Evolutionary conservation across 2,329 filamentous ascomycete species (phyloP), one percentile per base, ranked within the genome.

Genomic region (Exophiala mesophila): DNA sequence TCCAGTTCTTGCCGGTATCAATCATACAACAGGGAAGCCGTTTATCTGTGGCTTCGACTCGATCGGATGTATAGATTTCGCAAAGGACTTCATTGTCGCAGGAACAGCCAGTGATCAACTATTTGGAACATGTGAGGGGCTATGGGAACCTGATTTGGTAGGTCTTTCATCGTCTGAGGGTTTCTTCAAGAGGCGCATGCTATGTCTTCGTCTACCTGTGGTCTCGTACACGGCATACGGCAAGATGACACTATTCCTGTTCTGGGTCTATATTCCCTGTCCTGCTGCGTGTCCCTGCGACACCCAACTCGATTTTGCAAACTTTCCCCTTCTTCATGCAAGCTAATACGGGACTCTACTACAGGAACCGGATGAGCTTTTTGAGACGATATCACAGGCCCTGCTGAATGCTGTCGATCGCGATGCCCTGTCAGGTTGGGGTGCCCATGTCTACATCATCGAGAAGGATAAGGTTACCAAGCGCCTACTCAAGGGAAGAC

Each of bases 401-500:
- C 77, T 98, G 47, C 77, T 98, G 57, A 97, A 94, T 68, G 92
- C 92, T 47, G 87, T 97, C 45, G 92, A 98, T 69, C 80, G 92
- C 71, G 92, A 98, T 69, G 92, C 92, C 39, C 76, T 98, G 52
- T 96, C 90, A 26, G 92, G 92, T 54, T 97, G 92, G 92, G 92
- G 92, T 64, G 92, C 92, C 28, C 88, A 98, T 63, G 92, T 98
- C 57, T 98, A 97, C 73, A 94, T 98, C 63, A 94, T 98, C 67
- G 92, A 97, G 76, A 98, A 98, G 79, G 89, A 95, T 73, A 97
- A 97, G 85, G 87, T 98, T 52, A 97, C 92, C 61, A 96, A 97
- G 83, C 79, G 92, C 66, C 80, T 98, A 81, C 75, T 98, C 67
- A 97, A 97, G 81, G 89, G 89, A 63, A 82, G 89, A 74, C 90